Evolutionary conservation across 2,329 filamentous ascomycete species (phyloP).

Genomic region (Cryphonectria parasitica): DNA sequence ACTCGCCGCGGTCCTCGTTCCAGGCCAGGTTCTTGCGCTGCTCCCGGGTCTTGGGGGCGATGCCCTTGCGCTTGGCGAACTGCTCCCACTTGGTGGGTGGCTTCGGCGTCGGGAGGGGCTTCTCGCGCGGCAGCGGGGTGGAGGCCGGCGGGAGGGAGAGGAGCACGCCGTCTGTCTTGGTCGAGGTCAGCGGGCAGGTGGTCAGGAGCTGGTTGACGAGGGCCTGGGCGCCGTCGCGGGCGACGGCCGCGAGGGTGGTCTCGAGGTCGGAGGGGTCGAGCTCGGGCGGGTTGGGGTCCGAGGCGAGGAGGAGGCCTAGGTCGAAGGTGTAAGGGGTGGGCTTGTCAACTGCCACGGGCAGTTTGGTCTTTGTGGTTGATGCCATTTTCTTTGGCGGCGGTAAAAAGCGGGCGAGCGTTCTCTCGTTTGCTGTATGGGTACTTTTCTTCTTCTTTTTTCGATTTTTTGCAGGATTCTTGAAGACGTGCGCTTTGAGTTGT

Average conservation of each 20-base stretch:
- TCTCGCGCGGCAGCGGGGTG: constrained; percentile 83
- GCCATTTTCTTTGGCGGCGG: constrained; percentile 23
- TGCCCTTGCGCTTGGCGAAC: constrained; percentile 96
- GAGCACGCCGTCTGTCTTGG: constrained; percentile 67
- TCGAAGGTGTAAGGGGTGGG: constrained; percentile 92
- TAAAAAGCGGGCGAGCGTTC: background rate
- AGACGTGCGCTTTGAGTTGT: too few relatives aligned
- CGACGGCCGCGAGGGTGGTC: constrained; percentile 69
- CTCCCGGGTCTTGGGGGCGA: constrained; percentile 84
- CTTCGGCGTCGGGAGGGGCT: constrained; percentile 81
- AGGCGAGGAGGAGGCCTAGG: constrained; percentile 82
- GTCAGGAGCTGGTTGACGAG: constrained; percentile 94
- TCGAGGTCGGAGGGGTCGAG: constrained; percentile 62
- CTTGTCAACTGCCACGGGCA: constrained; percentile 72
- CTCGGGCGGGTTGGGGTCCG: constrained; percentile 82
- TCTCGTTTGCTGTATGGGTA: background rate
- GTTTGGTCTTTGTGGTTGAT: constrained; percentile 44
- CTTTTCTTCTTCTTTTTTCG: background rate
- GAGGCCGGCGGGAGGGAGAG: constrained; percentile 73
- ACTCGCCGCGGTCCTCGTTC: constrained; percentile 83
- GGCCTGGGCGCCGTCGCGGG: constrained; percentile 87
- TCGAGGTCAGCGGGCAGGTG: constrained; percentile 78
- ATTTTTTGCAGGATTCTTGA: constrained; percentile 6
- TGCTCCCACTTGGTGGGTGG: constrained; percentile 91
- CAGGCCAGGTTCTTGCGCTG: constrained; percentile 75